These are phyloP conservation scores for Dipodascopsis uninucleata DNA, from an alignment of 805 yeast species.

Conservation along the genomic window DNA sequence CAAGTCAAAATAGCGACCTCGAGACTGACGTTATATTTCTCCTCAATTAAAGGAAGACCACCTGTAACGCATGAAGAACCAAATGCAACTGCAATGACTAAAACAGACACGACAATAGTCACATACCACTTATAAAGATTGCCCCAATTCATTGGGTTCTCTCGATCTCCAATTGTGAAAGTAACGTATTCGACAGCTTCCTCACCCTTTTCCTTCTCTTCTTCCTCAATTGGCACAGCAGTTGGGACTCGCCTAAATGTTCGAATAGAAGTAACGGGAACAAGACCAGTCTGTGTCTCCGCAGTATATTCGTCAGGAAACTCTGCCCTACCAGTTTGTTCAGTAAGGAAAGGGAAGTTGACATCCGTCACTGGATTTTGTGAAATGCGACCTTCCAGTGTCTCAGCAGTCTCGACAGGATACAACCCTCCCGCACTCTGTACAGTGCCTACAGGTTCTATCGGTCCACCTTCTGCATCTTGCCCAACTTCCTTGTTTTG, in stretches of 20 bases:
- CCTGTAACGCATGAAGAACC: constrained; percentile 92
- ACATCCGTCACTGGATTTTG: constrained; percentile 49
- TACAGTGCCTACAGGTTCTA: neutral
- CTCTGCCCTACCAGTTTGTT: constrained; percentile 38
- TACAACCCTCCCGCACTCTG: constrained; percentile 10
- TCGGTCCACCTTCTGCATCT: too few species aligned
- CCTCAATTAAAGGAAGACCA: constrained; percentile 65
- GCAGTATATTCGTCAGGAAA: constrained; percentile 91
- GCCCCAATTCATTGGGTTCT: constrained; percentile 56
- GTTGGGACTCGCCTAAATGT: constrained; percentile 19
- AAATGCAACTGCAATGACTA: constrained; percentile 87
- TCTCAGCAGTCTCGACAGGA: constrained; percentile 64
- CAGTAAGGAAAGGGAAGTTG: constrained; percentile 45
- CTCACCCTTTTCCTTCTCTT: constrained; percentile 35
- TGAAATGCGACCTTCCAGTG: constrained; percentile 61
- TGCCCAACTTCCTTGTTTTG: too few species aligned
- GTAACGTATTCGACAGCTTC: constrained; percentile 71
- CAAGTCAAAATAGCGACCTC: constrained; percentile 80
- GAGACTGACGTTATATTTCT: constrained; percentile 61
- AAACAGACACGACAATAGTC: constrained; percentile 62
- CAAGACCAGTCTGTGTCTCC: constrained; percentile 86
- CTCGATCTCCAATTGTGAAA: constrained; percentile 73
- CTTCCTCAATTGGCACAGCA: constrained; percentile 17
- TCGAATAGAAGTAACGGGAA: constrained; percentile 65
- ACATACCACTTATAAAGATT: constrained; percentile 38